A percentile compares a stretch with the other conserved stretches of the same genome.
These are phyloP conservation scores for Lomentospora prolificans DNA, from an alignment of 2,329 filamentous ascomycete genomes.

Conservation along the genomic window DNA sequence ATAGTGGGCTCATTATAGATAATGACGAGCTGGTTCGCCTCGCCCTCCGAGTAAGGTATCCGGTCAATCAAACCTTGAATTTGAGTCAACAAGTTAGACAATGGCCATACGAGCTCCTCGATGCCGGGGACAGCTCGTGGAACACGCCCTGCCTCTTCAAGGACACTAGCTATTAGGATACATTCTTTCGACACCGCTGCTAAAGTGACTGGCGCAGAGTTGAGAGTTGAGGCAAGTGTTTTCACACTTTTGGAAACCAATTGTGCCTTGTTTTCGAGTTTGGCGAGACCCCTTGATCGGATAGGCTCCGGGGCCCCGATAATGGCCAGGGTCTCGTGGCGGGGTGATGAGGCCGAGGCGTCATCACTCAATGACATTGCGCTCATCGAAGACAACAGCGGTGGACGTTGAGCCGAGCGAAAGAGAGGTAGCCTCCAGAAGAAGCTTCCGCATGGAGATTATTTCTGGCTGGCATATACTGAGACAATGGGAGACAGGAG, in stretches of 20 bases:
- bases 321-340: not conserved
- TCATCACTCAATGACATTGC: not conserved
- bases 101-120: slow-evolving; percentile 33
- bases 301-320: not conserved
- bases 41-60: slow-evolving; percentile 6
- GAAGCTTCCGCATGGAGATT: not conserved
- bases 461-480: not conserved
- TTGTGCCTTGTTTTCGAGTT: slow-evolving; percentile 3
- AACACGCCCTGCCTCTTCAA: slow-evolving; percentile 14
- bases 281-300: not conserved
- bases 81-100: slow-evolving; percentile 10
- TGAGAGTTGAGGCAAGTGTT: slow-evolving; percentile 10
- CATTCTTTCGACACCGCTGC: slow-evolving; percentile 14
- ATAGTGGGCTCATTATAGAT: slow-evolving; percentile 14
- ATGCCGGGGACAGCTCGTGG: slow-evolving; percentile 22
- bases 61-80: slow-evolving; percentile 1
- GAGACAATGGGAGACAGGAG: not conserved
- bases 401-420: not conserved
- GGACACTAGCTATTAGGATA: slow-evolving; percentile 9
- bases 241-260: not conserved
- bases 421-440: not conserved
- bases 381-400: slow-evolving; percentile 4
- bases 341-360: slow-evolving; percentile 2
- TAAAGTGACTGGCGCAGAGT: slow-evolving; percentile 14
- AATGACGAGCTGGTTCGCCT: slow-evolving; percentile 12